These are phyloP conservation scores for Dryas alaskensis DNA, from an alignment of 306 rosid genomes.

Conservation along the genomic window DNA sequence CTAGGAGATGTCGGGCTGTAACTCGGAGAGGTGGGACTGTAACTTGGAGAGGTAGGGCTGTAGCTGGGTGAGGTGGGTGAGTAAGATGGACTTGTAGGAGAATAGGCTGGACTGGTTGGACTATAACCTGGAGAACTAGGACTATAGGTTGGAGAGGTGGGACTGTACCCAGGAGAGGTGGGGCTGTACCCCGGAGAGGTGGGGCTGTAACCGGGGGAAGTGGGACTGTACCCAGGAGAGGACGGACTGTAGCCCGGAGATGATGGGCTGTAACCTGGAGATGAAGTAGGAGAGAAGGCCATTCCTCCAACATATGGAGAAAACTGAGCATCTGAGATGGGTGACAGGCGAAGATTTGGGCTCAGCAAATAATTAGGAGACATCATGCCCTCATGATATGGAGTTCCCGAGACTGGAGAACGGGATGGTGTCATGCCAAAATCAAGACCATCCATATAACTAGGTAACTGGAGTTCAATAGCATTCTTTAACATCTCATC, in stretches of 20 bases:
- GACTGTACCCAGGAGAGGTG: slow-evolving; percentile 92
- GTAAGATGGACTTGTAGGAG: slow-evolving; percentile 95
- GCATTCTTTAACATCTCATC: slow-evolving; percentile 98
- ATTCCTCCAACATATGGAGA: slow-evolving; percentile 96
- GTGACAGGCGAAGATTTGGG: slow-evolving; percentile 87
- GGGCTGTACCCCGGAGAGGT: slow-evolving; percentile 96
- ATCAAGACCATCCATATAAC: slow-evolving; percentile 95
- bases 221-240: slow-evolving; percentile 93
- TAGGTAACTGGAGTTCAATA: slow-evolving; percentile 93
- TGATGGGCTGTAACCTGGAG: slow-evolving; percentile 96
- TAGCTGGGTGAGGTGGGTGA: slow-evolving; percentile 84
- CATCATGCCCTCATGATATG: slow-evolving; percentile 94
- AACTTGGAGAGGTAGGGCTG: slow-evolving; percentile 79
- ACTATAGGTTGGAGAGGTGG: slow-evolving; percentile 92
- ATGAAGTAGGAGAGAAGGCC: slow-evolving; percentile 92
- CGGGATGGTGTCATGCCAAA: slow-evolving; percentile 97
- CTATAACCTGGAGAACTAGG: slow-evolving; percentile 97
- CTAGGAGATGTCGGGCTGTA: slow-evolving; percentile 67
- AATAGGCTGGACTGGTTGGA: slow-evolving; percentile 97
- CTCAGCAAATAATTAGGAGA: slow-evolving; percentile 89
- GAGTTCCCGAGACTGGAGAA: slow-evolving; percentile 88
- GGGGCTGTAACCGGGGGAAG: slow-evolving; percentile 94
- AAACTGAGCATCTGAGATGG: slow-evolving; percentile 88
- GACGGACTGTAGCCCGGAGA: slow-evolving; percentile 97
- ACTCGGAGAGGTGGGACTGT: slow-evolving; percentile 87